Evolutionary conservation across 78 protist genomes (phyloP).

Genomic region (Chrysochromulina parva): DNA sequence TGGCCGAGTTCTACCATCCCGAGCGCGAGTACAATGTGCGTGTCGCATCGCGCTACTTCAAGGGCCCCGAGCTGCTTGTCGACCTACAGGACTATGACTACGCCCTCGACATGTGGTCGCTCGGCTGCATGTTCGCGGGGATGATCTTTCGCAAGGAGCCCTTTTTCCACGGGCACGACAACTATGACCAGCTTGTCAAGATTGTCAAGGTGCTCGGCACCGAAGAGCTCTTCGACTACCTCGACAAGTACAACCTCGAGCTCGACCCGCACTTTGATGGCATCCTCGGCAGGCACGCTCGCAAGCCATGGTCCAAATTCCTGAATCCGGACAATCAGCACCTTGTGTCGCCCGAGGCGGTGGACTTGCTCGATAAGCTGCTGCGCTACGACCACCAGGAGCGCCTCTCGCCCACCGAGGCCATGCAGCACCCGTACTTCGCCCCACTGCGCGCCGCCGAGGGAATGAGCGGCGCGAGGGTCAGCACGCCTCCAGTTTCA

Average conservation of each 20-base stretch:
- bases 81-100: slow-evolving; percentile 94
- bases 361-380: slow-evolving; percentile 92
- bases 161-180: slow-evolving; percentile 98
- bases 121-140: slow-evolving; percentile 99
- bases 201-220: slow-evolving; percentile 97
- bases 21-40: no score
- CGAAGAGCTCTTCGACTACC: slow-evolving; percentile 79
- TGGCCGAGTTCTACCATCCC: no score
- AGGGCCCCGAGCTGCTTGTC: slow-evolving; percentile 93
- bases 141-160: slow-evolving; percentile 96
- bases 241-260: slow-evolving; percentile 88
- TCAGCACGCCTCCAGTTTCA: no score
- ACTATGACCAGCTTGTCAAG: slow-evolving; percentile 98
- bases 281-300: slow-evolving; percentile 68
- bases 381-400: slow-evolving; percentile 67
- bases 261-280: slow-evolving; percentile 77
- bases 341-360: slow-evolving; percentile 87
- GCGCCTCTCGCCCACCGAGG: slow-evolving; percentile 36
- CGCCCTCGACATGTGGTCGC: slow-evolving; percentile 97
- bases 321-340: slow-evolving; percentile 75
- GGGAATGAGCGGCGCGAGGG: no score
- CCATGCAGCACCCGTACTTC: slow-evolving; percentile 47
- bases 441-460: neutral
- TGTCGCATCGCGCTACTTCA: no score
- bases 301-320: slow-evolving; percentile 80